phyloP scores from a whole-genome alignment of 2,329 filamentous ascomycete genomes.

The Clonostachys rosea region DNA sequence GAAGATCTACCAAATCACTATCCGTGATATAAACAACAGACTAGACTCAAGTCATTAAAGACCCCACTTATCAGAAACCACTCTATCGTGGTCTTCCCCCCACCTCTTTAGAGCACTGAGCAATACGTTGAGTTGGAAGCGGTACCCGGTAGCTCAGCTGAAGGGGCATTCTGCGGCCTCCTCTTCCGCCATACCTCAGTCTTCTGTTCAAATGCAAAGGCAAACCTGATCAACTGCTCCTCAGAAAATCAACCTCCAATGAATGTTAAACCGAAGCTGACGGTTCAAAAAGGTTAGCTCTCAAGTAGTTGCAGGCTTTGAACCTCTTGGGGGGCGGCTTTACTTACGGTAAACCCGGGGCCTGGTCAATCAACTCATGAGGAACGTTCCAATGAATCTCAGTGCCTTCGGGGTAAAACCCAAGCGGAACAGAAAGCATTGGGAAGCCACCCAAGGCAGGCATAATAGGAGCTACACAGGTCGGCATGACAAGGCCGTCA shows the following conservation, averaged over 20 bases:
- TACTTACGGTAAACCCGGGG: background rate
- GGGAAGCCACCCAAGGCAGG: slow-evolving; percentile 55
- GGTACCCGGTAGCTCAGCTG: too few species aligned
- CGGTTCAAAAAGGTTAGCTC: background rate
- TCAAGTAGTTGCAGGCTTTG: background rate
- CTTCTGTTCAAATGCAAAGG: background rate
- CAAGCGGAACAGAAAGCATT: slow-evolving; percentile 59
- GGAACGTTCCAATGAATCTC: background rate
- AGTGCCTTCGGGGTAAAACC: slow-evolving; percentile 46
- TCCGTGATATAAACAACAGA: too few species aligned
- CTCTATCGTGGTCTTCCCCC: too few species aligned
- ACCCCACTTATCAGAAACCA: too few species aligned
- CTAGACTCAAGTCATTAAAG: too few species aligned
- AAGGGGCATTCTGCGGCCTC: too few species aligned
- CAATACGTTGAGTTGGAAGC: too few species aligned
- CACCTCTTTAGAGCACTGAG: too few species aligned
- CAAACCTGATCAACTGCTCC: background rate
- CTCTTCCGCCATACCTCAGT: too few species aligned
- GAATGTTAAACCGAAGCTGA: background rate
- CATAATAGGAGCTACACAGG: slow-evolving; percentile 36
- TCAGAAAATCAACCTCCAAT: background rate
- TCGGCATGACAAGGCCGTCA: slow-evolving; percentile 59
- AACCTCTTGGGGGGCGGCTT: too few species aligned
- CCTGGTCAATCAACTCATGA: background rate
- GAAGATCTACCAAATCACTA: too few species aligned